Percentiles rank a stretch among this genome's conserved stretches.
These are phyloP conservation scores for Trypanosoma cruzi DNA, from an alignment of 208 protist genomes.

Conservation along the genomic window DNA sequence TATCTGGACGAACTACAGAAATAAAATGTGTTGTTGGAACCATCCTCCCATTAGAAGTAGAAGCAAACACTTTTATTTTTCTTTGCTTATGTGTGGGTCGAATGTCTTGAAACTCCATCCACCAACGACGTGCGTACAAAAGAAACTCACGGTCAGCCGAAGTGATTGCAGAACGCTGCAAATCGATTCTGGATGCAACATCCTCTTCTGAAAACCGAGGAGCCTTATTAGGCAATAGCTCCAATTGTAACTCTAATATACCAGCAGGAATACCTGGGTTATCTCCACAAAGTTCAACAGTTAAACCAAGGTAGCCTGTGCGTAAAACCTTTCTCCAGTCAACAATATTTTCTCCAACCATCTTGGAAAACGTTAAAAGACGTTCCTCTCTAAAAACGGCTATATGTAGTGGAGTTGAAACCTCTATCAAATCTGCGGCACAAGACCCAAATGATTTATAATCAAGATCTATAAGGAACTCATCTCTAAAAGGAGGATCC, in stretches of 20 bases:
- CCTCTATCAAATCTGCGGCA: conserved; percentile 65
- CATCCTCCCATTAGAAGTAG: conserved; percentile 75
- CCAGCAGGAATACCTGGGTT: conserved; percentile 89
- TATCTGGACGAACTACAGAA: conserved; percentile 69
- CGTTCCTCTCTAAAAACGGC: conserved; percentile 75
- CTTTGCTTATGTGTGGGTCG: conserved; percentile 67
- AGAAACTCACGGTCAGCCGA: conserved; percentile 94
- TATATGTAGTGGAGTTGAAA: conserved; percentile 87
- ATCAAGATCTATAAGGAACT: conserved; percentile 92
- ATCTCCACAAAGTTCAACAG: conserved; percentile 89
- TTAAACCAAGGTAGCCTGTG: conserved; percentile 84
- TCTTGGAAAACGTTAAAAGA: conserved; percentile 47
- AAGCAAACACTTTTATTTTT: conserved; percentile 90
- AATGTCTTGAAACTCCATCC: conserved; percentile 79
- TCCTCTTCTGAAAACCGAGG: conserved; percentile 78
- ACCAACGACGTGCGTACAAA: conserved; percentile 92
- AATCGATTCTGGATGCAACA: conserved; percentile 68
- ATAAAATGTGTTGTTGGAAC: conserved; percentile 90
- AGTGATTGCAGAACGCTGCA: conserved; percentile 79
- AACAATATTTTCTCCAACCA: conserved; percentile 89
- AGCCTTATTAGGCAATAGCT: conserved; percentile 67
- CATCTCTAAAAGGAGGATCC: conserved; percentile 85
- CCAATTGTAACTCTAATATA: conserved; percentile 91
- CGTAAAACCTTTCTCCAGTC: conserved; percentile 93
- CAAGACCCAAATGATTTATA: conserved; percentile 64